Evolutionary conservation across 1,284 basidiomycete species (phyloP).

Genomic region (Xerocomus tenax): DNA sequence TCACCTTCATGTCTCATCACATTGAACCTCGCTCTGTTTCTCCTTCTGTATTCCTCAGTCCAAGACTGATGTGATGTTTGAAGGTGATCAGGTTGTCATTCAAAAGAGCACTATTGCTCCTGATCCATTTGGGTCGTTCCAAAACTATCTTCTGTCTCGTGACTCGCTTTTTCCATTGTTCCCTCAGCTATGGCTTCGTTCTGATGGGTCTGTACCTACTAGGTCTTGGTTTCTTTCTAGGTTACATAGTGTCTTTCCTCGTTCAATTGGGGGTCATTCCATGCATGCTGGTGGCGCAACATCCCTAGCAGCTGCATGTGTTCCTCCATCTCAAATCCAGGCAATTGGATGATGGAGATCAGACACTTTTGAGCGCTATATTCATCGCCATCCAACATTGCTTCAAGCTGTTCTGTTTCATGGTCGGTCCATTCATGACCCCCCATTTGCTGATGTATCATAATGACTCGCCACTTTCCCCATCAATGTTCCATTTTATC

Average conservation of each 20-base stretch:
- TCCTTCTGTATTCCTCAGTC: background rate
- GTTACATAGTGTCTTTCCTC: too few species aligned
- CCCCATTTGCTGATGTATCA: background rate
- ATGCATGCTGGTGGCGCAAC: background rate
- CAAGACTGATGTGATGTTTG: slow-evolving; percentile 1
- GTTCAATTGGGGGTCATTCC: too few species aligned
- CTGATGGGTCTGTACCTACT: too few species aligned
- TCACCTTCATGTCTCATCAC: background rate
- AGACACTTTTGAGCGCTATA: background rate
- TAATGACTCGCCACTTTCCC: background rate
- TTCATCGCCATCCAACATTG: background rate
- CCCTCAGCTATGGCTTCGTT: too few species aligned
- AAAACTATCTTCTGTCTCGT: too few species aligned
- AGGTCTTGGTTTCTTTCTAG: too few species aligned
- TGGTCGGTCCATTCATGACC: background rate
- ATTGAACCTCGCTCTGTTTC: slow-evolving; percentile 16
- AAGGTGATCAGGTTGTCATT: slow-evolving; percentile 1
- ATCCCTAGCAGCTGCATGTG: slow-evolving; percentile 3
- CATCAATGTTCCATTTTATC: background rate
- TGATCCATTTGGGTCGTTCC: background rate
- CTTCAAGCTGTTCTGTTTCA: slow-evolving; percentile 4
- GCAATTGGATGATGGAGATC: slow-evolving; percentile 5
- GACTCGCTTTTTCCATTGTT: too few species aligned
- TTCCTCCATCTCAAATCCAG: slow-evolving; percentile 4
- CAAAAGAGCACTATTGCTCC: background rate